Evolutionary conservation across 1,139 yeast species (phyloP), one percentile per base, ranked within the genome.

Genomic region (Nakaseomyces sp.): DNA sequence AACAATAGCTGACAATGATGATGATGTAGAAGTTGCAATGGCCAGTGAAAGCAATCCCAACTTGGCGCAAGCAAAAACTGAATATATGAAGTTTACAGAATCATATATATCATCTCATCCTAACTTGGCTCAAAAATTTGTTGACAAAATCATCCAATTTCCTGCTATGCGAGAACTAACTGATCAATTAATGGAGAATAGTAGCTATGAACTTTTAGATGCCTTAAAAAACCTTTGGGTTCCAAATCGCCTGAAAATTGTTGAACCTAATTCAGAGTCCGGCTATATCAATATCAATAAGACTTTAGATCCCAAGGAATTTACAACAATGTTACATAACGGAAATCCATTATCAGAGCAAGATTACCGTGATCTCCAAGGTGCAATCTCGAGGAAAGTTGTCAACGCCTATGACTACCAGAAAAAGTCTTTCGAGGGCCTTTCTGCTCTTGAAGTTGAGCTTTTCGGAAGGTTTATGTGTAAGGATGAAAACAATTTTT

Each of bases 41-140:
- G 40, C 15, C 9, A n/a, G n/a, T 2, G 29, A 20, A 22, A 18
- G n/a, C 13, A n/a, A 22, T 13, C 28, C 32, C 16, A 15, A 25
- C 24, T 20, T 15, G 3, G 30, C 39, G n/a, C 43, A 44, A 37
- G 20, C 28, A 5, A 53, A 51, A 36, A 49, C 47, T 6, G 54
- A 52, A 46, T 58, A 60, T 44, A 37, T 58, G 43, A 47, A 52
- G 29, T 61, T 61, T 43, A 58, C 64, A 3, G 54, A 58, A 43
- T 58, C 59, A 20, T 59, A 56, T 39, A 55, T 61, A 8, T 60
- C 65, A 4, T 57, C 64, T 1, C 63, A 60, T 41, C 63, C 63
- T 19, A 58, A 57, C 30, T 53, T 61, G 30, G 64, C 65, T 2
- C 51, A 60, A 41, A 64, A 60, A 43, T 61, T 58, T 42, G 63